Evolutionary conservation across 768 basidiomycete species (phyloP).

Genomic region (Boletellus ananiceps): DNA sequence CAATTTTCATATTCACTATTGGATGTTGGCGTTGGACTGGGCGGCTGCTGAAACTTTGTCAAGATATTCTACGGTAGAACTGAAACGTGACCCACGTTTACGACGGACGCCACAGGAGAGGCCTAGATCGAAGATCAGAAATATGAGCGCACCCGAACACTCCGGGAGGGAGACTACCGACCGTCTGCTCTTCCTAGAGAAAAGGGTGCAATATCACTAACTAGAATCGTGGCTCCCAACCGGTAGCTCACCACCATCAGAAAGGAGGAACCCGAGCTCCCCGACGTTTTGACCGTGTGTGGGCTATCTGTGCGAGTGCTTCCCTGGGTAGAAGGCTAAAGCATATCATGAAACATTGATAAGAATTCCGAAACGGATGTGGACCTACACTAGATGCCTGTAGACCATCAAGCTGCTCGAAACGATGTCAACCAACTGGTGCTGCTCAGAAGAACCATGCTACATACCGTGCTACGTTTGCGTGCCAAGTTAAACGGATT

Average conservation of each 20-base stretch:
- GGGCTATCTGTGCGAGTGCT: background rate
- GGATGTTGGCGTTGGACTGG: constrained; percentile 1
- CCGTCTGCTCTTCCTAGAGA: background rate
- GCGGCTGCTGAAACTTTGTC: background rate
- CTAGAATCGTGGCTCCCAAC: background rate
- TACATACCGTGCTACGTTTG: background rate
- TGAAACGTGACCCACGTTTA: background rate
- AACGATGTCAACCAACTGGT: background rate
- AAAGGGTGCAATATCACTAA: background rate
- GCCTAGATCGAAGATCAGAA: background rate
- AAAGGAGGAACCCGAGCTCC: background rate
- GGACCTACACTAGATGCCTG: constrained; percentile 6
- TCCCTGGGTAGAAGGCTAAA: constrained; percentile 2
- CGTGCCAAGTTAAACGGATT: background rate
- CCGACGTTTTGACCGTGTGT: background rate
- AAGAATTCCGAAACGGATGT: background rate
- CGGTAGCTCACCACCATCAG: background rate
- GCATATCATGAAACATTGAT: background rate
- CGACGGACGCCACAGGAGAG: background rate
- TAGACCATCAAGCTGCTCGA: background rate
- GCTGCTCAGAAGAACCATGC: background rate
- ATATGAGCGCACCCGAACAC: background rate
- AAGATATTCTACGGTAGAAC: background rate
- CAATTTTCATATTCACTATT: constrained; percentile 1
- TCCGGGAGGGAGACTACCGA: background rate